Evolutionary conservation across 192 early-diverging fungal species (phyloP).

Genomic region (Mortierella hygrophila): DNA sequence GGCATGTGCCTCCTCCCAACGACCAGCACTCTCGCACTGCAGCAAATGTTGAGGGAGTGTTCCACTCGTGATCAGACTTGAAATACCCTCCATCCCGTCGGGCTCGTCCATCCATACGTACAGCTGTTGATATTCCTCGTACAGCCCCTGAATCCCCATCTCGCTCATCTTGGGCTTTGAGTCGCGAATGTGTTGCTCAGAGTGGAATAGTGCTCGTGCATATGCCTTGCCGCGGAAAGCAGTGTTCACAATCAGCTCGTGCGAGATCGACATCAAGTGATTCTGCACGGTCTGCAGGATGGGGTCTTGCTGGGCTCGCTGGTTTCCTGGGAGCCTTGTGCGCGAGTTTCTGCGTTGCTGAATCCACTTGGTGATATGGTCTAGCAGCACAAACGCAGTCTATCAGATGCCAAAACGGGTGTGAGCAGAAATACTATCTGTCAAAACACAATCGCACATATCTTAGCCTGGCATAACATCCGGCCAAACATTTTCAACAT

Average conservation of each 20-base stretch:
- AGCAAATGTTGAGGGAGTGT: constrained; percentile 74
- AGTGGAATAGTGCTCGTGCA: constrained; percentile 77
- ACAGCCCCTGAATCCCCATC: constrained; percentile 42
- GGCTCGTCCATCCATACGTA: constrained; percentile 78
- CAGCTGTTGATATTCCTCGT: constrained; percentile 68
- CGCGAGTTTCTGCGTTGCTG: constrained; percentile 32
- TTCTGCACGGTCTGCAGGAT: constrained; percentile 49
- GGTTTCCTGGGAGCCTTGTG: constrained; percentile 10
- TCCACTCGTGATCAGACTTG: constrained; percentile 63
- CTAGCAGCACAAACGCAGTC: constrained; percentile 50
- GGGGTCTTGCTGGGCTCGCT: constrained; percentile 2
- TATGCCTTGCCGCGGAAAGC: constrained; percentile 72
- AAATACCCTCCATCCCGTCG: constrained; percentile 77
- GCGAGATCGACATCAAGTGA: constrained; percentile 71
- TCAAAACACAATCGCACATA: too few relatives aligned
- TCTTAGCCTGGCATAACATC: too few relatives aligned
- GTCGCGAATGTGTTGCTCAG: constrained; percentile 73
- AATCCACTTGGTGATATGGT: constrained; percentile 62
- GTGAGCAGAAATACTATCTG: not conserved
- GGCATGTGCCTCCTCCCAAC: constrained; percentile 76
- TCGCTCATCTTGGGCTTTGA: constrained; percentile 11
- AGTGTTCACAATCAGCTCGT: constrained; percentile 71
- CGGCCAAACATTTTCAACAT: not conserved
- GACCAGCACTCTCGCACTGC: constrained; percentile 71
- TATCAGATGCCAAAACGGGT: constrained; percentile 1